Evolutionary conservation across 768 basidiomycete species (phyloP).

Genomic region (Leccinum boreale): DNA sequence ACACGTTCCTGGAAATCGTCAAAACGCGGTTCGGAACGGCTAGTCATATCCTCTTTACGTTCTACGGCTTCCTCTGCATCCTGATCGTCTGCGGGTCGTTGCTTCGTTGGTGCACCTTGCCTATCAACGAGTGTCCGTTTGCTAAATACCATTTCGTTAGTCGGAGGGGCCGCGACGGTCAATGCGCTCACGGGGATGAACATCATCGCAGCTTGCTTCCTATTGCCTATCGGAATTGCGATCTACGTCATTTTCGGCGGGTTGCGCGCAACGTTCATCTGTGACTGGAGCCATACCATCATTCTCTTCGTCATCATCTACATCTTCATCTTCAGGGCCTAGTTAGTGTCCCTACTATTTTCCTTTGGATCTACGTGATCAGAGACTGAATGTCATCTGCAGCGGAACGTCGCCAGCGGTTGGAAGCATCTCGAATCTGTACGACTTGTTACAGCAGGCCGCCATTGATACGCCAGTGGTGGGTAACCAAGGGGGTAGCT

Average conservation of each 20-base stretch:
- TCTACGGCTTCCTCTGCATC: slow-evolving; percentile 50
- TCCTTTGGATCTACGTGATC: background rate
- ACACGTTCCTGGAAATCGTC: slow-evolving; percentile 58
- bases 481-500: slow-evolving; percentile 50
- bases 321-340: slow-evolving; percentile 33
- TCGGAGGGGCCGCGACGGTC: slow-evolving; percentile 46
- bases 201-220: slow-evolving; percentile 41
- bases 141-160: slow-evolving; percentile 12
- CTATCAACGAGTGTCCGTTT: background rate
- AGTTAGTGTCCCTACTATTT: slow-evolving; percentile 19
- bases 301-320: slow-evolving; percentile 42
- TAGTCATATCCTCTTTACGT: slow-evolving; percentile 47
- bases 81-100: slow-evolving; percentile 50
- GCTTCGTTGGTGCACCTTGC: slow-evolving; percentile 34
- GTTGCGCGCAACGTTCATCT: slow-evolving; percentile 44
- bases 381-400: slow-evolving; percentile 1
- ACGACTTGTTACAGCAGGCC: slow-evolving; percentile 47
- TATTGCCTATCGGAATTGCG: slow-evolving; percentile 44
- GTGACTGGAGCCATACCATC: slow-evolving; percentile 44
- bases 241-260: slow-evolving; percentile 43
- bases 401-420: slow-evolving; percentile 38
- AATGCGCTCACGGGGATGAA: slow-evolving; percentile 46
- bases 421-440: slow-evolving; percentile 39
- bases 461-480: slow-evolving; percentile 42
- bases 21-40: slow-evolving; percentile 45